Evolutionary conservation across 371 early-diverging fungal genomes (phyloP), one percentile per base, ranked within the genome.

Genomic region (Lichtheimia ramosa): DNA sequence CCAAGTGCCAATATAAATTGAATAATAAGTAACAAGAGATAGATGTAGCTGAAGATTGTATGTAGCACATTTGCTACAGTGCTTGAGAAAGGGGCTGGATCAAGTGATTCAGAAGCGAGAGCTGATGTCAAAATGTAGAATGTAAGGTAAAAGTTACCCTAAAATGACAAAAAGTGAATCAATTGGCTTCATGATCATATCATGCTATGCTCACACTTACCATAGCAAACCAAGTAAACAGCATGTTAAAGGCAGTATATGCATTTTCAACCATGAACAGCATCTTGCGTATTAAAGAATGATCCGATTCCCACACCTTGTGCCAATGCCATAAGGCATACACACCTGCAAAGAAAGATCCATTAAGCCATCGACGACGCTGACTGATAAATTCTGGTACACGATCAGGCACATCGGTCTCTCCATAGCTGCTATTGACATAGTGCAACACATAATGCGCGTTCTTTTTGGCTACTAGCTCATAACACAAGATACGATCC

Each of bases 331-430:
- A 83, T 42, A 92, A 60, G 5, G 95, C 88, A 70, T 96, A 93
- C 43, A 96, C 82, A n/a, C 89, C 89, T 3, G 96, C 96, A 85
- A 96, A 96, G 85, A 94, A 93, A 4, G 93, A 93, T 20, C 97
- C 96, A 70, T 96, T 96, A 48, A 96, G 74, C 96, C 96, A 96
- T 49, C 97, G 85, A 59, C 96, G 86, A 62, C 96, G 87, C 72
- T 96, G 96, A 3, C 92, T 89, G 53, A 96, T 92, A 51, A 95
- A 92, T 61, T 96, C 96, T 28, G 89, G 81, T 43, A 95, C 83
- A 73, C 90, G 70, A 55, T 86, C 84, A 23, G 95, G 95, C 4
- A 92, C 95, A 80, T 94, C 94, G 6, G 94, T 94, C 66, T 91
- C 92, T 68, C 91, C 93, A 54, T 83, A 84, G 23, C 92, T 80